A percentile compares a stretch with the other conserved stretches of the same genome.
These are phyloP conservation scores for Telopea speciosissima DNA, from an alignment of 177 flowering plant species.

Conservation along the genomic window DNA sequence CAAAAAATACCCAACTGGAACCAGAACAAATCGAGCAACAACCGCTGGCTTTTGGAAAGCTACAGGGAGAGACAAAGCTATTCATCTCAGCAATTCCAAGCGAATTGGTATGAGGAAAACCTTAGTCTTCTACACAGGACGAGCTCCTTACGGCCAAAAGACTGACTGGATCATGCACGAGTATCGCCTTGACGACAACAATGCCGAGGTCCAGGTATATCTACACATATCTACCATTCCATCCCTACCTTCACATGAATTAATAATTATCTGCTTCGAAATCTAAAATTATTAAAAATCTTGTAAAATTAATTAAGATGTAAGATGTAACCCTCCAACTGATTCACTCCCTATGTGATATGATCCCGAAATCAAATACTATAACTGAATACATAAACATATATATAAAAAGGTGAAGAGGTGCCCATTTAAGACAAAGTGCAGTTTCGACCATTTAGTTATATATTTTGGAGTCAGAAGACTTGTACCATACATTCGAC, in stretches of 20 bases:
- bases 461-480: too few species aligned
- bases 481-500: too few species aligned
- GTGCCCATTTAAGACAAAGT: too few species aligned
- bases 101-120: slow-evolving; percentile 88
- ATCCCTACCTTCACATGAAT: background rate
- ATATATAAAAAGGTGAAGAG: too few species aligned
- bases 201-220: slow-evolving; percentile 32
- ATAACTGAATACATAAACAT: too few species aligned
- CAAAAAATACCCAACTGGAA: slow-evolving; percentile 90
- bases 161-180: slow-evolving; percentile 98
- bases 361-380: too few species aligned
- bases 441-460: too few species aligned
- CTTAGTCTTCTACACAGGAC: slow-evolving; percentile 85
- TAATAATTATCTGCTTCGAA: too few species aligned
- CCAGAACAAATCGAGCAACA: slow-evolving; percentile 83
- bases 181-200: slow-evolving; percentile 64
- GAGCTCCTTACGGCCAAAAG: slow-evolving; percentile 91
- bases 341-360: too few species aligned
- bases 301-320: too few species aligned
- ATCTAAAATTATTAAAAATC: too few species aligned
- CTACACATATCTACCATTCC: background rate
- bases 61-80: slow-evolving; percentile 84
- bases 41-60: slow-evolving; percentile 94
- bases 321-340: too few species aligned
- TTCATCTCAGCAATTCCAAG: slow-evolving; percentile 46